Evolutionary conservation across 345 rosid genomes (phyloP).

Genomic region (Lenwebbia sp.): DNA sequence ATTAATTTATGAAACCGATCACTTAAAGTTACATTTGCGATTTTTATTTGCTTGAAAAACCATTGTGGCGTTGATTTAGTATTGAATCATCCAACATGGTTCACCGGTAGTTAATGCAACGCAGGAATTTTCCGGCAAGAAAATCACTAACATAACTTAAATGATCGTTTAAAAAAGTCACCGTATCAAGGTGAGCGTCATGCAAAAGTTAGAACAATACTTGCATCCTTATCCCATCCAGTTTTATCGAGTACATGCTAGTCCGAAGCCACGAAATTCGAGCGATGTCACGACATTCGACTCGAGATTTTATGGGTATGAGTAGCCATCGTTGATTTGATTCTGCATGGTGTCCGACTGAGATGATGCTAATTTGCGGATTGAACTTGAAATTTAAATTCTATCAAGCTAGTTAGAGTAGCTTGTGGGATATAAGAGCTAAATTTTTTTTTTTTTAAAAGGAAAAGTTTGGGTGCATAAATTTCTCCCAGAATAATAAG

Average conservation of each 20-base stretch:
- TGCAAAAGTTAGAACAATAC: not conserved
- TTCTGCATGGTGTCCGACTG: not conserved
- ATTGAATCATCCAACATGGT: not conserved
- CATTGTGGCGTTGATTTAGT: not conserved
- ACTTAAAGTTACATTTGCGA: not conserved
- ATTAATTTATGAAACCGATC: not conserved
- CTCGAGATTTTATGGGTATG: not conserved
- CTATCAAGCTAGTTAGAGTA: not conserved
- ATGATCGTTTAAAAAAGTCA: not conserved
- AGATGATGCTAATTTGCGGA: not conserved
- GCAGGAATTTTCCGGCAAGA: not conserved
- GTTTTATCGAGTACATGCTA: not conserved
- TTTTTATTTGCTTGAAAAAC: no score
- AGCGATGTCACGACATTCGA: not conserved
- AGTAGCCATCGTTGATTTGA: not conserved
- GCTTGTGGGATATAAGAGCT: not conserved
- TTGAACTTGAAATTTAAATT: not conserved
- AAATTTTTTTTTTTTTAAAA: not conserved
- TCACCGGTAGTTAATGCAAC: not conserved
- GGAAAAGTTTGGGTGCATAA: no score
- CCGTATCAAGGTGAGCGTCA: rapidly evolving
- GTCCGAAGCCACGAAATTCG: not conserved
- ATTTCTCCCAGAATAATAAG: no score
- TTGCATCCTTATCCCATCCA: not conserved
- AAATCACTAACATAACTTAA: not conserved